phyloP scores from a whole-genome alignment of 306 rosid species.

The Pterocarpus macrocarpus region DNA sequence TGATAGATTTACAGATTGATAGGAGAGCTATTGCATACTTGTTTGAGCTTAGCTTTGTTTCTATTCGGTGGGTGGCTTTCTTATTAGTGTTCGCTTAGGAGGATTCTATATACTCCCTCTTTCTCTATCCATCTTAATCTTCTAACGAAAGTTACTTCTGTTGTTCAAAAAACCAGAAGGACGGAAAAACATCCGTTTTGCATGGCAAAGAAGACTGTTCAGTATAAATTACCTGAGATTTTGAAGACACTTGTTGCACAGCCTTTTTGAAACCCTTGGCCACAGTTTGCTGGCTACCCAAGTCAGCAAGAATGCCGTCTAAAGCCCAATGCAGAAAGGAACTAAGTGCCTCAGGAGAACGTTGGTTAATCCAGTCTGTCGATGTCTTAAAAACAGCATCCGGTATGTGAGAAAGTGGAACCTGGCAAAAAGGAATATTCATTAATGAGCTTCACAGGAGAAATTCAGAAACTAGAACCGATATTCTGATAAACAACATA shows the following conservation, averaged over 20 bases:
- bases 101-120: neutral
- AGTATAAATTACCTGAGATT: constrained; percentile 78
- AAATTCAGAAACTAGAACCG: constrained; percentile 31
- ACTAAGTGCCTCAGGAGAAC: constrained; percentile 69
- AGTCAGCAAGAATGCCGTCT: constrained; percentile 78
- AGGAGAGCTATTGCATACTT: constrained; percentile 9
- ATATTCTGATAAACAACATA: constrained; percentile 11
- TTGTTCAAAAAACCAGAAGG: neutral
- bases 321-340: constrained; percentile 73
- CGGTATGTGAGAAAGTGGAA: constrained; percentile 77
- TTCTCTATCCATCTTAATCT: constrained; percentile 12
- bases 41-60: constrained; percentile 26
- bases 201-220: constrained; percentile 11
- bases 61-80: constrained; percentile 7
- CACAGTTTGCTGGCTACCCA: constrained; percentile 67
- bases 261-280: constrained; percentile 80
- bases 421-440: constrained; percentile 55
- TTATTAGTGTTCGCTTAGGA: neutral
- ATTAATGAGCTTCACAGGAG: constrained; percentile 21
- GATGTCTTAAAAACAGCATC: constrained; percentile 82
- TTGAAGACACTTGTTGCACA: constrained; percentile 70
- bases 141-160: neutral
- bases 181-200: neutral
- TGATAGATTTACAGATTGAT: constrained; percentile 14
- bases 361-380: constrained; percentile 76